Conservation (phyloP, 345 rosid genomes). For the Pseudoturritis turrita region DNA sequence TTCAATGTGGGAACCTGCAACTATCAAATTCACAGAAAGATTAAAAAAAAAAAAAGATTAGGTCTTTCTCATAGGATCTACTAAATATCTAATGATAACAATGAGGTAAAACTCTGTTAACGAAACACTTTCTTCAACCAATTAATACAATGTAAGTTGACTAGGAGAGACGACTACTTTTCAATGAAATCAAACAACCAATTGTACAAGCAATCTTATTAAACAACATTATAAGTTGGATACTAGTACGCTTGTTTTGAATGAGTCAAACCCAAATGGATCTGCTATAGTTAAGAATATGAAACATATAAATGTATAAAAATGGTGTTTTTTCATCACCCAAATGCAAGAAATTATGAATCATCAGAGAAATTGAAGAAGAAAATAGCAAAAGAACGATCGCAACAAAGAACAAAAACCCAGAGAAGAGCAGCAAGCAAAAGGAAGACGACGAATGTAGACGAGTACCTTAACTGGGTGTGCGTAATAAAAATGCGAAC, state of each 20-base stretch:
- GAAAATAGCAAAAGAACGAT: constrained; percentile 1
- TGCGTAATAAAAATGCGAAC: neutral
- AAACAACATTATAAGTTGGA: neutral
- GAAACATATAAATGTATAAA: neutral
- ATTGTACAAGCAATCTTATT: neutral
- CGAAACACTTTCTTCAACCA: neutral
- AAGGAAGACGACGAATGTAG: neutral
- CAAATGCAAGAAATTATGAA: constrained; percentile 4
- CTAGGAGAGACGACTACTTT: neutral
- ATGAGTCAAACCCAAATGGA: constrained; percentile 2
- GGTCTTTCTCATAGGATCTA: constrained; percentile 3
- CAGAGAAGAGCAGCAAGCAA: neutral
- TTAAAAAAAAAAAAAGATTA: neutral
- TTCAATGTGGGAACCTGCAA: constrained; percentile 13
- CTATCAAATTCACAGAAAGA: neutral
- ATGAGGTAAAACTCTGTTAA: neutral
- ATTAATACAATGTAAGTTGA: neutral
- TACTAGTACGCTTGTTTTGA: neutral
- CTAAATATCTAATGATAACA: neutral
- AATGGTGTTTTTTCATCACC: neutral
- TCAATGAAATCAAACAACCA: neutral
- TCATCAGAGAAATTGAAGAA: neutral
- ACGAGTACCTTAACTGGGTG: constrained; percentile 10
- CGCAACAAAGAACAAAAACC: neutral
- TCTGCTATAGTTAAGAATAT: neutral